Evolutionary conservation across 2,329 filamentous ascomycete genomes (phyloP).

Genomic region (Coniochaeta prunicola): DNA sequence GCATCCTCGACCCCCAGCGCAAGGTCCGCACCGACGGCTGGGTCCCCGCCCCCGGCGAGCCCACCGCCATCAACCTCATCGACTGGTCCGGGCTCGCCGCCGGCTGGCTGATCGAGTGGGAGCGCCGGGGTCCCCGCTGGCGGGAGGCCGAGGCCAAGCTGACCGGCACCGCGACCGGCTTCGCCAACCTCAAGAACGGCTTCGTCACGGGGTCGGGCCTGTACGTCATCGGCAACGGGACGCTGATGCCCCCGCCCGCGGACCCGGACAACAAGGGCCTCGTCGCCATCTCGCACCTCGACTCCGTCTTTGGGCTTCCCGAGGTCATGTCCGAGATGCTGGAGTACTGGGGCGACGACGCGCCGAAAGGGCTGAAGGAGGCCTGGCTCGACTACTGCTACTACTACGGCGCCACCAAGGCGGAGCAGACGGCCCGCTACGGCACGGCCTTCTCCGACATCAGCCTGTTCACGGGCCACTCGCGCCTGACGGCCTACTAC

Average conservation of each 20-base stretch:
- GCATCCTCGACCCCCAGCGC: conserved; percentile 50
- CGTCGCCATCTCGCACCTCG: conserved; percentile 46
- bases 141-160: conserved; percentile 25
- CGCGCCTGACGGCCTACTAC: conserved; percentile 49
- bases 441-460: conserved; percentile 39
- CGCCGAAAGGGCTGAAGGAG: conserved; percentile 40
- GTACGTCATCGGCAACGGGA: conserved; percentile 42
- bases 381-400: conserved; percentile 55
- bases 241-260: conserved; percentile 42
- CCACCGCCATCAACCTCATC: conserved; percentile 40
- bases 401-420: conserved; percentile 42
- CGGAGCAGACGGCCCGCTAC: conserved; percentile 46
- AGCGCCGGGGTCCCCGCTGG: conserved; percentile 47
- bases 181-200: conserved; percentile 47
- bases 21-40: conserved; percentile 48
- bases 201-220: conserved; percentile 50
- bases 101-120: conserved; percentile 54
- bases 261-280: conserved; percentile 44
- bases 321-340: conserved; percentile 51
- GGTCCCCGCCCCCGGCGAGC: conserved; percentile 21
- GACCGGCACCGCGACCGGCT: conserved; percentile 38
- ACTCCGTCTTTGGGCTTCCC: conserved; percentile 42
- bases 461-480: conserved; percentile 46
- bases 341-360: conserved; percentile 36
- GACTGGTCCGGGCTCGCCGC: conserved; percentile 52